Percentiles rank a stretch among this genome's conserved stretches.
phyloP scores from a whole-genome alignment of 345 rosid species.

The Sonneratia alba region DNA sequence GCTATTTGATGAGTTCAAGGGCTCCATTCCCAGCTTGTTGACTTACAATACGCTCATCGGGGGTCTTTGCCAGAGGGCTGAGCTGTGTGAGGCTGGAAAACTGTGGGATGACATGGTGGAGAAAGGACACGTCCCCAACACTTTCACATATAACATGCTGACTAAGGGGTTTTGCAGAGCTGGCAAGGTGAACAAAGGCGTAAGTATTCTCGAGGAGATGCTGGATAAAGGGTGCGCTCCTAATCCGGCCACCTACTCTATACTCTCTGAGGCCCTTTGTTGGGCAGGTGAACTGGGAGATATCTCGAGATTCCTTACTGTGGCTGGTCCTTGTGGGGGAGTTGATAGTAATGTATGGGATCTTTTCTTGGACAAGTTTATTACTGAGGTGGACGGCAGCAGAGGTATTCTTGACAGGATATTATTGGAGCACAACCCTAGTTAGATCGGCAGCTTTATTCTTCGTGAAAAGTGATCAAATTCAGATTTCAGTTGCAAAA shows the following conservation, averaged over 20 bases:
- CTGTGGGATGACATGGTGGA: conserved; percentile 91
- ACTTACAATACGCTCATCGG: conserved; percentile 68
- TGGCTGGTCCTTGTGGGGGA: no score
- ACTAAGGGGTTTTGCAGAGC: conserved; percentile 55
- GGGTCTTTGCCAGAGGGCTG: conserved; percentile 73
- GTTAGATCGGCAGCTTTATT: no score
- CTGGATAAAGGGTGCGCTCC: conserved; percentile 58
- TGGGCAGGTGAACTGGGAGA: conserved; percentile 39
- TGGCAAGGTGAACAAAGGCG: conserved; percentile 64
- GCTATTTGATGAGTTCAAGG: conserved; percentile 70
- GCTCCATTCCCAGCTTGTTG: conserved; percentile 57
- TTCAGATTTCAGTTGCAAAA: no score
- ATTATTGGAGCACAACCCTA: no score
- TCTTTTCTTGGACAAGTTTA: no score
- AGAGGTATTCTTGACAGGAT: no score
- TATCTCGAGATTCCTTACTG: conserved; percentile 28
- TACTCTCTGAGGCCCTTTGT: conserved; percentile 43
- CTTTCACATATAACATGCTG: conserved; percentile 61
- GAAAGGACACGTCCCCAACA: conserved; percentile 62
- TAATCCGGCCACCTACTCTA: conserved; percentile 35
- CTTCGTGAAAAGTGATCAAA: no score
- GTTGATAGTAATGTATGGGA: no score
- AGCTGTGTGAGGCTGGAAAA: conserved; percentile 58
- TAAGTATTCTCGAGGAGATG: conserved; percentile 68
- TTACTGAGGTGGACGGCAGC: no score